Evolutionary conservation across 2,329 filamentous ascomycete species (phyloP), one percentile per base, ranked within the genome.

Genomic region (Arthroderma uncinatum): DNA sequence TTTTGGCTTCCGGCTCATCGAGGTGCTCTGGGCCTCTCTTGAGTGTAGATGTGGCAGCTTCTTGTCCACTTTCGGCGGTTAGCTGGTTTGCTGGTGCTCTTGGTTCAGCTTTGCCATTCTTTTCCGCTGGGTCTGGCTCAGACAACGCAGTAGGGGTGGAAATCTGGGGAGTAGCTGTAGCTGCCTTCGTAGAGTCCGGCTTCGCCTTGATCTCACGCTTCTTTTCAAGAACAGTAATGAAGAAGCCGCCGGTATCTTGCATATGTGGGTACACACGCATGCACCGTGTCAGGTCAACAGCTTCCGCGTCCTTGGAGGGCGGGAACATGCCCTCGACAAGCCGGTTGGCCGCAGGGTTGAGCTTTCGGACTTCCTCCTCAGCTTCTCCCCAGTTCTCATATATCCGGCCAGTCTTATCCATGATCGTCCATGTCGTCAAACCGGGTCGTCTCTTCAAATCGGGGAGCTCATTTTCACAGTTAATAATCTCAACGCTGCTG

Each of bases 221-320:
- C 79, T 98, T 98, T 76, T 96, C 87, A 16, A 98, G 75, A 0
- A 96, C 91, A 0, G 90, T 86, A 68, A 98, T 96, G 76, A 98
- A 98, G 79, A 98, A 98, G 21, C 87, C 92, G 57, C 93, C 93
- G 2, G 93, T 98, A 66, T 98, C 90, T 73, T 98, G 93, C 68
- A 90, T 80, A 71, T 98, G 93, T 34, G 91, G 88, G 70, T 97
- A 98, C 5, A 98, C 84, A 61, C 93, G 82, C 80, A 97, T 91
- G 73, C 92, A 96, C 59, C 87, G 82, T 66, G 96, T 88, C 16
- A 97, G 79, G 14, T 90, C 90, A 23, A 96, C 78, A 36, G 72
- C 80, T 67, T 71, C 81, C 40, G 70, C 72, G 54, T 74, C 76
- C 56, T 79, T 81, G 28, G 77, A 76, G 0, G 82, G 78, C 4